These are phyloP conservation scores for Mycena sanguinolenta DNA, from an alignment of 768 basidiomycete genomes.

Conservation along the genomic window DNA sequence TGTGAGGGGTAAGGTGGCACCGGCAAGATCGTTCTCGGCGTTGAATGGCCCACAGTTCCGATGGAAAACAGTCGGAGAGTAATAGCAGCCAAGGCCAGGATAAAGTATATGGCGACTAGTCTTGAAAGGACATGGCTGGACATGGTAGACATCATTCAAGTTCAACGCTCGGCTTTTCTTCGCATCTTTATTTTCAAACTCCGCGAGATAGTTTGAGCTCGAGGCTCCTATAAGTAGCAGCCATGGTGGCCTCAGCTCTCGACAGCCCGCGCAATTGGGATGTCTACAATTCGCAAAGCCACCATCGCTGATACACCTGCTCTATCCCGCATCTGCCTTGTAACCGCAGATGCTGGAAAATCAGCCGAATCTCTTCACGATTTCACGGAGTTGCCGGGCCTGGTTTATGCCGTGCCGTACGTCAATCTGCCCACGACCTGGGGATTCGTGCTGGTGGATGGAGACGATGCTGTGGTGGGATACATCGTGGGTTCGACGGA, in stretches of 20 bases:
- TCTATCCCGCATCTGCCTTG: constrained; percentile 79
- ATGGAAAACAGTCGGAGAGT: too few relatives aligned
- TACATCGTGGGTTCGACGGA: constrained; percentile 79
- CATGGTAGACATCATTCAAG: too few relatives aligned
- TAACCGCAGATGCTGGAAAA: constrained; percentile 79
- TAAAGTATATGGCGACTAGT: too few relatives aligned
- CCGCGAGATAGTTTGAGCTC: neutral
- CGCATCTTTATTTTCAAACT: neutral
- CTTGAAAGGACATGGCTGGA: too few relatives aligned
- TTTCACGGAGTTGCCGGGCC: constrained; percentile 73
- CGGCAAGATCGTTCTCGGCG: too few relatives aligned
- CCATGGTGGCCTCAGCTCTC: neutral
- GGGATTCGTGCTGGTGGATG: constrained; percentile 81
- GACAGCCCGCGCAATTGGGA: constrained; percentile 28
- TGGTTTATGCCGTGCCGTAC: constrained; percentile 84
- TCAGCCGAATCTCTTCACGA: constrained; percentile 75
- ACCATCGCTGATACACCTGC: constrained; percentile 65
- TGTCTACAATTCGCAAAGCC: constrained; percentile 68
- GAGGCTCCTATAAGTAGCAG: too few relatives aligned
- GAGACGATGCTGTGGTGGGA: constrained; percentile 68
- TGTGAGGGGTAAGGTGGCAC: too few relatives aligned
- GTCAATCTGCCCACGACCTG: constrained; percentile 75
- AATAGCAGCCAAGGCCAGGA: too few relatives aligned
- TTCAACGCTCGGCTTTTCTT: neutral
- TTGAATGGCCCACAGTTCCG: too few relatives aligned